These are phyloP conservation scores for Kazachstania sp. DNA, from an alignment of 1,139 yeast species.

Conservation along the genomic window DNA sequence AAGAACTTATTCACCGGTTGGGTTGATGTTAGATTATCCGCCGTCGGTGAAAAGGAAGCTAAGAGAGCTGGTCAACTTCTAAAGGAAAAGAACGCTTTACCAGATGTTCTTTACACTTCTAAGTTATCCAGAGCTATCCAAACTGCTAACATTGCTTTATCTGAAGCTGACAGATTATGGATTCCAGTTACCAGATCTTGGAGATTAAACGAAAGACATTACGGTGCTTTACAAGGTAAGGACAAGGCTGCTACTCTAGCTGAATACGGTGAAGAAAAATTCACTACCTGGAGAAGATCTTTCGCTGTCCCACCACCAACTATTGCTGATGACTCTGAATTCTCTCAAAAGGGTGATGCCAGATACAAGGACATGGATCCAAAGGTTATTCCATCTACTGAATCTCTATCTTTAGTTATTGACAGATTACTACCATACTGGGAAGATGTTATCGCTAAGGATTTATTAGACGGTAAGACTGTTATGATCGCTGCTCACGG, in stretches of 20 bases:
- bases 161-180: conserved; percentile 80
- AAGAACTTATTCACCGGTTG: conserved; percentile 98
- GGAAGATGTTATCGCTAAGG: conserved; percentile 87
- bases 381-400: conserved; percentile 83
- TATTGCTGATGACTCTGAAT: conserved; percentile 69
- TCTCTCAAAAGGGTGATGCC: conserved; percentile 75
- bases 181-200: conserved; percentile 92
- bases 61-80: conserved; percentile 87
- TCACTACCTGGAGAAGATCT: conserved; percentile 97
- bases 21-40: conserved; percentile 90
- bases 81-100: conserved; percentile 76
- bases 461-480: conserved; percentile 78
- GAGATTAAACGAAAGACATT: conserved; percentile 98
- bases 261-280: conserved; percentile 82
- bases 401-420: conserved; percentile 88
- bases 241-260: conserved; percentile 92
- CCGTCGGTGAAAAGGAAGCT: conserved; percentile 83
- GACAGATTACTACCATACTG: conserved; percentile 97
- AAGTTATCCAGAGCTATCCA: conserved; percentile 92
- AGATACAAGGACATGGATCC: conserved; percentile 83
- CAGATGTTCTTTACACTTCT: conserved; percentile 88
- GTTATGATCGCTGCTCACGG: conserved; percentile 97
- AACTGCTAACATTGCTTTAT: conserved; percentile 93
- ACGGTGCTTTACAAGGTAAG: conserved; percentile 98
- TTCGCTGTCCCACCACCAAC: conserved; percentile 95